Evolutionary conservation across 225 moss, liverwort and hornwort species (phyloP), one percentile per base, ranked within the genome.

Genomic region (Sphagnum tenellum): DNA sequence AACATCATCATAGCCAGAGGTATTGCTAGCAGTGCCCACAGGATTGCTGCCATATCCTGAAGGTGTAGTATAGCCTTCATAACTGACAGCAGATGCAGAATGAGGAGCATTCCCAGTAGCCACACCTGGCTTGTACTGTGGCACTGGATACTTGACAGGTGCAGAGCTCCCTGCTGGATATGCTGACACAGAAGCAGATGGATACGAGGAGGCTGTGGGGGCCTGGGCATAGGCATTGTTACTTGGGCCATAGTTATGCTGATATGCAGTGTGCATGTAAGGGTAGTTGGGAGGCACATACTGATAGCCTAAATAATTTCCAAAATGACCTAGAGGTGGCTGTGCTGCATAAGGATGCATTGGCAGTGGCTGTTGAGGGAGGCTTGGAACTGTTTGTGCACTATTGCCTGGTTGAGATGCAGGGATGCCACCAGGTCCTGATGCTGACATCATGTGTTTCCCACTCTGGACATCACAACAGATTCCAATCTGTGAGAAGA

Each of bases 191-290:
- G 79, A 78, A 29, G 84, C 70, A 29, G 88, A 77, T 14, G 89
- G 85, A 66, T 83, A 93, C 51, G 72, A 88, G 29, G 88, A 85
- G 3, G 81, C 96, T 45, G 83, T 69, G 1, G 90, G 85, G n/a
- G 80, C 71, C 78, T 90, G 92, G 1, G 82, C 87, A 64, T 90
- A 98, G 0, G 71, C 71, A 69, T 77, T 93, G 65, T 74, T 93
- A 67, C 87, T 79, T 45, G 81, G 78, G 70, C 85, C 82, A 75
- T 87, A 98, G 49, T 77, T 74, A 67, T 84, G 92, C 73, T 90
- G 96, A 63, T 93, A 98, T 0, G 90, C 86, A 61, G 89, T 67
- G 68, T 98, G 96, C 86, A 98, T 44, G 13, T 90, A 98, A 2
- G 93, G 78, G 54, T 87, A 98, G n/a, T 60, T 85, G 49, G 84